These are phyloP conservation scores for Pisolithus thermaeus DNA, from an alignment of 1,284 basidiomycete species.

Conservation along the genomic window DNA sequence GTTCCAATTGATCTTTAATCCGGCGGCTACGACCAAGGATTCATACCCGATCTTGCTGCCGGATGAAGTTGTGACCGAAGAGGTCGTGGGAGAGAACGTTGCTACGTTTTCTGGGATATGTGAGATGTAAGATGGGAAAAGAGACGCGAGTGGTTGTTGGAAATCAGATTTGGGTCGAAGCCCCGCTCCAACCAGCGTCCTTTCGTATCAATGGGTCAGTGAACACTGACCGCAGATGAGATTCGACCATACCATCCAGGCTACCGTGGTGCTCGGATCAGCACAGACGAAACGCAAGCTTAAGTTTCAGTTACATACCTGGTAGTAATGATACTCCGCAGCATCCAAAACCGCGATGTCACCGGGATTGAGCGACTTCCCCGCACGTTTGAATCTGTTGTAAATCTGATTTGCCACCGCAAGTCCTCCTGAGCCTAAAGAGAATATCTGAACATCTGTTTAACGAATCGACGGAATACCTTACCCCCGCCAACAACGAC, in stretches of 20 bases:
- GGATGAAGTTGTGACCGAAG: constrained; percentile 65
- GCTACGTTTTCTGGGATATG: constrained; percentile 74
- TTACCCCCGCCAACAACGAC: constrained; percentile 64
- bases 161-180: constrained; percentile 67
- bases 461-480: constrained; percentile 10
- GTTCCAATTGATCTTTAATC: constrained; percentile 82
- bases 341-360: constrained; percentile 85
- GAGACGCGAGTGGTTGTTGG: constrained; percentile 57
- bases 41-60: constrained; percentile 82
- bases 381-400: constrained; percentile 66
- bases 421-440: constrained; percentile 69
- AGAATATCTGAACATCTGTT: background rate
- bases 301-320: constrained; percentile 39
- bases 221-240: constrained; percentile 1
- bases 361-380: constrained; percentile 59
- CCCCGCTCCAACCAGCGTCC: constrained; percentile 92
- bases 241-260: constrained; percentile 63
- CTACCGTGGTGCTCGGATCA: constrained; percentile 29
- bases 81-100: constrained; percentile 70
- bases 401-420: constrained; percentile 81
- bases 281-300: constrained; percentile 20
- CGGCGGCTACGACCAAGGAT: constrained; percentile 83
- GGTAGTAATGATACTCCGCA: constrained; percentile 74
- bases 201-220: constrained; percentile 27
- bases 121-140: constrained; percentile 72